Evolutionary conservation across 768 basidiomycete species (phyloP).

Genomic region (Suillus brevipes): DNA sequence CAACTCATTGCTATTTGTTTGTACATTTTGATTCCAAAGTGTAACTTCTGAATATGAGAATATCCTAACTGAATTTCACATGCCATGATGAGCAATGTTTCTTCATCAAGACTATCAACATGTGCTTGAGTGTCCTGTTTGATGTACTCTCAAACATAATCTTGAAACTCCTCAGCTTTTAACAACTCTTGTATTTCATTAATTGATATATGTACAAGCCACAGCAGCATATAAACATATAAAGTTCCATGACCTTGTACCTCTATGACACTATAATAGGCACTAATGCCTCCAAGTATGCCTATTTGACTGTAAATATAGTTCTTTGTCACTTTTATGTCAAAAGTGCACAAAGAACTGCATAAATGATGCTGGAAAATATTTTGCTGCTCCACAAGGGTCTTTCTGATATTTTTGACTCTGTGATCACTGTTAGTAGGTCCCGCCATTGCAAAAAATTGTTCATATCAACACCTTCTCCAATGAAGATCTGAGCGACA

Average conservation of each 20-base stretch:
- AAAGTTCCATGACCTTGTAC: constrained; percentile 42
- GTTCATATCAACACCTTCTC: constrained; percentile 45
- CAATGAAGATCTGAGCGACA: constrained; percentile 42
- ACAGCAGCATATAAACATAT: constrained; percentile 19
- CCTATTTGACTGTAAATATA: constrained; percentile 22
- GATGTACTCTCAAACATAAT: too few relatives aligned
- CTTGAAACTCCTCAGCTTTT: too few relatives aligned
- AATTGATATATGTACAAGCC: too few relatives aligned
- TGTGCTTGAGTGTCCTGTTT: too few relatives aligned
- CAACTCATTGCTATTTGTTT: too few relatives aligned
- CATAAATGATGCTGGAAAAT: constrained; percentile 38
- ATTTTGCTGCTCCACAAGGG: constrained; percentile 43
- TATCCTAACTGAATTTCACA: too few relatives aligned
- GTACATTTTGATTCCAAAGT: too few relatives aligned
- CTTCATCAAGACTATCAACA: too few relatives aligned
- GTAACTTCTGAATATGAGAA: too few relatives aligned
- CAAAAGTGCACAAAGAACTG: constrained; percentile 36
- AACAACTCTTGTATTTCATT: too few relatives aligned
- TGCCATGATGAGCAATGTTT: too few relatives aligned
- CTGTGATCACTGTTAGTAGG: constrained; percentile 24
- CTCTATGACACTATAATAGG: constrained; percentile 36
- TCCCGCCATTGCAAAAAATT: constrained; percentile 29
- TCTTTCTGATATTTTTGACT: constrained; percentile 35
- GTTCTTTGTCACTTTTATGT: constrained; percentile 21
- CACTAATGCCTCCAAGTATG: constrained; percentile 24